These are phyloP conservation scores for Colletotrichum caudatum DNA, from an alignment of 2,329 filamentous ascomycete genomes.

Conservation along the genomic window DNA sequence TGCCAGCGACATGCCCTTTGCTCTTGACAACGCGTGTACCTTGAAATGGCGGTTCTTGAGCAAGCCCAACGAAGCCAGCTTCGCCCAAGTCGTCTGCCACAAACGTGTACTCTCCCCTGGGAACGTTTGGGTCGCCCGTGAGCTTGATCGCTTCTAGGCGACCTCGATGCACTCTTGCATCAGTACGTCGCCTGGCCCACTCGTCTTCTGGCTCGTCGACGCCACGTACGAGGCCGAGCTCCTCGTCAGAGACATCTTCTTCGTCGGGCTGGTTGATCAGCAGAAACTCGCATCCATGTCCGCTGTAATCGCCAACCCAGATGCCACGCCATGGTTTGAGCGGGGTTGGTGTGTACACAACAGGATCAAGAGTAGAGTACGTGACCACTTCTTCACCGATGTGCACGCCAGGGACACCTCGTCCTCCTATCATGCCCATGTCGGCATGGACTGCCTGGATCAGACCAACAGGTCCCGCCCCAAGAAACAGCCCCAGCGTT, in stretches of 20 bases:
- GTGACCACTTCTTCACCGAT: conserved; percentile 70
- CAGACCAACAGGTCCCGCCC: conserved; percentile 46
- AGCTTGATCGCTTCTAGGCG: conserved; percentile 87
- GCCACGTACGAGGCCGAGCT: conserved; percentile 54
- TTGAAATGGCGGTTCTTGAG: conserved; percentile 76
- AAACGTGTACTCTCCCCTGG: conserved; percentile 87
- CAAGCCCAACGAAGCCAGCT: conserved; percentile 71
- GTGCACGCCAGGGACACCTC: conserved; percentile 56
- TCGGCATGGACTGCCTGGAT: conserved; percentile 42
- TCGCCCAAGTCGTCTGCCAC: conserved; percentile 81
- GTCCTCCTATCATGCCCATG: conserved; percentile 43
- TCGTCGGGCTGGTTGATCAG: conserved; percentile 80
- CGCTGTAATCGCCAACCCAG: conserved; percentile 91
- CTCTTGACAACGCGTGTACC: conserved; percentile 80
- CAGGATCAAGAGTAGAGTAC: conserved; percentile 77
- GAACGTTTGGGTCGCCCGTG: conserved; percentile 91
- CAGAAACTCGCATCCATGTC: conserved; percentile 90
- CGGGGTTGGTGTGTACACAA: conserved; percentile 82
- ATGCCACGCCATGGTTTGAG: conserved; percentile 89
- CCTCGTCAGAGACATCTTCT: conserved; percentile 57
- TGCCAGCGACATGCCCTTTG: conserved; percentile 80
- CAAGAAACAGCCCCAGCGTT: conserved; percentile 47
- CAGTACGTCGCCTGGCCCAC: conserved; percentile 59
- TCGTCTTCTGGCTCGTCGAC: conserved; percentile 59
- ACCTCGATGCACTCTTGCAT: conserved; percentile 70